phyloP scores from a whole-genome alignment of 78 protist genomes.

The Emiliania huxleyi region DNA sequence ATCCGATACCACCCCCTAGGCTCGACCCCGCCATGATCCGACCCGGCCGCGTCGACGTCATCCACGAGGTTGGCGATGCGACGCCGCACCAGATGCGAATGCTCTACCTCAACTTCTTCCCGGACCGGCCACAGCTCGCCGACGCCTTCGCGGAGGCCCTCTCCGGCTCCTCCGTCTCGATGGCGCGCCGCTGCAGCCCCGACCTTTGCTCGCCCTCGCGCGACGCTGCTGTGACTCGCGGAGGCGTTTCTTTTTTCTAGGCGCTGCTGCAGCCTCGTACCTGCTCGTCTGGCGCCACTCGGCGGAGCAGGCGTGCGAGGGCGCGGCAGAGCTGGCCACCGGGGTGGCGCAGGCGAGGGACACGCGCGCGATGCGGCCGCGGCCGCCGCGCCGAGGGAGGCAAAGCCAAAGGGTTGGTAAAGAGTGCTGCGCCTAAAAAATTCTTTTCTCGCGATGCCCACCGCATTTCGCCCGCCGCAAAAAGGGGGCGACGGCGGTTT shows the following conservation, averaged over 20 bases:
- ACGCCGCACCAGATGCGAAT: not conserved
- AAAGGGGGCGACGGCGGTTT: too few relatives aligned
- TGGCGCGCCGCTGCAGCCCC: too few relatives aligned
- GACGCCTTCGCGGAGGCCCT: not conserved
- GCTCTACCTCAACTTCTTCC: not conserved
- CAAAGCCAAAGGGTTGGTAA: too few relatives aligned
- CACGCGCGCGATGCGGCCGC: not conserved
- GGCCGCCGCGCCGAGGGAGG: too few relatives aligned
- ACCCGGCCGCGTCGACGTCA: slow-evolving; percentile 72
- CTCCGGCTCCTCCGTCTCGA: too few relatives aligned
- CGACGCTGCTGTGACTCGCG: not conserved
- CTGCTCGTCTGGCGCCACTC: not conserved
- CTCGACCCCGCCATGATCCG: slow-evolving; percentile 80
- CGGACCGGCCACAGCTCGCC: not conserved
- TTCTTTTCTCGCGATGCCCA: too few relatives aligned
- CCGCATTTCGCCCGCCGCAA: too few relatives aligned
- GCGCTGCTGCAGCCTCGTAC: not conserved
- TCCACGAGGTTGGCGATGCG: not conserved
- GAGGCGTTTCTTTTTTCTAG: not conserved
- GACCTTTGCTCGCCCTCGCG: not conserved
- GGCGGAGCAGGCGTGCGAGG: not conserved
- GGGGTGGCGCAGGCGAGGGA: not conserved
- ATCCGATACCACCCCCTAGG: too few relatives aligned
- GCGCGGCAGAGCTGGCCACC: not conserved
- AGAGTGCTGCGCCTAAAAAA: too few relatives aligned